Evolutionary conservation across 2,329 filamentous ascomycete species (phyloP).

Genomic region (Chrysoporthe deuterocubensis): DNA sequence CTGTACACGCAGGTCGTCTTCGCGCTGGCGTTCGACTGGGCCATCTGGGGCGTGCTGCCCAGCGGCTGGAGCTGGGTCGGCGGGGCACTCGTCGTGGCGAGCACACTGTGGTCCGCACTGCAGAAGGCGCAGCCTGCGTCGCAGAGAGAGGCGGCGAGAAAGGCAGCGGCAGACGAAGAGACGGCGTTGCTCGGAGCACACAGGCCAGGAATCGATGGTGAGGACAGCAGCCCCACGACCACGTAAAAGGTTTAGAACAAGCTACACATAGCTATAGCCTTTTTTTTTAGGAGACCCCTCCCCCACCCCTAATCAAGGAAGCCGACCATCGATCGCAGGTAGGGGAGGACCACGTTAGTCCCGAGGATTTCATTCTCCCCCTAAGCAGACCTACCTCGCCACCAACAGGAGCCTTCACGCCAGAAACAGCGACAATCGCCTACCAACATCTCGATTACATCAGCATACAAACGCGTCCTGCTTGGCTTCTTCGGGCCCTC

Average conservation of each 20-base stretch:
- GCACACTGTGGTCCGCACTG: constrained; percentile 47
- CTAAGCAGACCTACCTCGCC: neutral
- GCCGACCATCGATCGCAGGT: neutral
- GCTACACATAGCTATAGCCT: neutral
- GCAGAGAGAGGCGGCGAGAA: constrained; percentile 33
- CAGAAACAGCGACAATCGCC: neutral
- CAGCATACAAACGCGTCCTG: neutral
- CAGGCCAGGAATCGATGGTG: constrained; percentile 16
- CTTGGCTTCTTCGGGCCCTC: neutral
- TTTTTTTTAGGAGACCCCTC: neutral
- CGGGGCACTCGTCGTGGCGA: constrained; percentile 45
- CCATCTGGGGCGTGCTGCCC: constrained; percentile 49
- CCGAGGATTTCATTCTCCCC: neutral
- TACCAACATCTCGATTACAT: neutral
- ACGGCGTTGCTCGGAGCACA: constrained; percentile 35
- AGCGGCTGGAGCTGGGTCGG: constrained; percentile 44
- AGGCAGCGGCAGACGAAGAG: constrained; percentile 40
- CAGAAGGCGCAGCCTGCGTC: constrained; percentile 39
- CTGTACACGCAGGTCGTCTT: constrained; percentile 42
- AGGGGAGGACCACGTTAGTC: neutral
- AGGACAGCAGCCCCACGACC: constrained; percentile 8
- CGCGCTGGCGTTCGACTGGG: constrained; percentile 44
- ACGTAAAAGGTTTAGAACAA: neutral
- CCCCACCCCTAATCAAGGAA: neutral
- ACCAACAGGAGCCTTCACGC: no score